Conservation (phyloP, 2,329 filamentous ascomycete species). For the Penicillium sp. region DNA sequence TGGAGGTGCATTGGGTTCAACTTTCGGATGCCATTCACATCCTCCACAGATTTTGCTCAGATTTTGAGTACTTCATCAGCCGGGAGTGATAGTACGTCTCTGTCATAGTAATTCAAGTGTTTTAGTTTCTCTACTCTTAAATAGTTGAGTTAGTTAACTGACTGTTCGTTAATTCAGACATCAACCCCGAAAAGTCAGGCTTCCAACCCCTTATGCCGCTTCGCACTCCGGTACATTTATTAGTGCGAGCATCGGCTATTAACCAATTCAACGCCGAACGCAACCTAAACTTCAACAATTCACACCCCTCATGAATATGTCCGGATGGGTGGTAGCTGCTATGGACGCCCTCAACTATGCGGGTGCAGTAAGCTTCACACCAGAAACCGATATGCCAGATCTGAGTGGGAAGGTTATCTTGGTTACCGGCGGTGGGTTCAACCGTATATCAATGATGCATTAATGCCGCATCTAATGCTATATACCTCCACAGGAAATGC, state of each 20-base stretch:
- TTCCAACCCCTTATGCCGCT: too few species aligned
- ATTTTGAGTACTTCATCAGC: too few species aligned
- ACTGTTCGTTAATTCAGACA: too few species aligned
- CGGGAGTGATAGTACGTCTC: neutral
- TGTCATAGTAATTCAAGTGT: too few species aligned
- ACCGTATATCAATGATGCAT: constrained; percentile 26
- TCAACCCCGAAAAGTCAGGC: too few species aligned
- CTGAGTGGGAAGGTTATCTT: constrained; percentile 35
- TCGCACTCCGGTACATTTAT: neutral
- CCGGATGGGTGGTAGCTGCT: constrained; percentile 12
- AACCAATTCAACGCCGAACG: neutral
- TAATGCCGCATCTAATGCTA: neutral
- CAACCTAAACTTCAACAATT: neutral
- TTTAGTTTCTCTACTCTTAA: too few species aligned
- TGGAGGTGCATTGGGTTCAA: too few species aligned
- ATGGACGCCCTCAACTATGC: constrained; percentile 18
- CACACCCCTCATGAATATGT: constrained; percentile 6
- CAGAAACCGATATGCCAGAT: constrained; percentile 34
- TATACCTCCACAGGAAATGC: constrained; percentile 34
- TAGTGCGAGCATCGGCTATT: neutral
- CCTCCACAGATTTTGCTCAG: neutral
- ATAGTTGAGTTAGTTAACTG: too few species aligned
- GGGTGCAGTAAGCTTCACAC: constrained; percentile 27
- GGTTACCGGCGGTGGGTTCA: constrained; percentile 34
- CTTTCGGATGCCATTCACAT: neutral